phyloP scores from a whole-genome alignment of 2,329 filamentous ascomycete genomes.

The Ceratocystis destructans region DNA sequence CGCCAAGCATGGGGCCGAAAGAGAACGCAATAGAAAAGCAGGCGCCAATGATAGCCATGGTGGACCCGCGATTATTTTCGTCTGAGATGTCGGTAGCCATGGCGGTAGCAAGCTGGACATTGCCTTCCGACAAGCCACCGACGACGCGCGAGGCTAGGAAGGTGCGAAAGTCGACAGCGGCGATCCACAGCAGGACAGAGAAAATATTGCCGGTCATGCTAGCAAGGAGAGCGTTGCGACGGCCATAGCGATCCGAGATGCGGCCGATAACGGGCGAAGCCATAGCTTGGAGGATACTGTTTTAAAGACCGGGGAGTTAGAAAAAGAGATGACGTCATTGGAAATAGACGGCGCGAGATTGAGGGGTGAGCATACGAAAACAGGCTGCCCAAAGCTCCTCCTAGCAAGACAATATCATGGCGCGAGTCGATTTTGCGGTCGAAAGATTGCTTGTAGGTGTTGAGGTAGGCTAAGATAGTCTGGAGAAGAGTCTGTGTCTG shows the following conservation, averaged over 20 bases:
- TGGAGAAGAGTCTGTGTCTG: constrained; percentile 51
- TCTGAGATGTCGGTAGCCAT: constrained; percentile 95
- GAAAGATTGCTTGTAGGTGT: constrained; percentile 90
- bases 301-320: not conserved
- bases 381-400: constrained; percentile 81
- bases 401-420: constrained; percentile 93
- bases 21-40: constrained; percentile 98
- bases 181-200: constrained; percentile 87
- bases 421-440: constrained; percentile 83
- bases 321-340: constrained; percentile 2
- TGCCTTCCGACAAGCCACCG: constrained; percentile 88
- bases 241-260: constrained; percentile 78
- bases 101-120: constrained; percentile 88
- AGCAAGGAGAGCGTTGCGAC: constrained; percentile 71
- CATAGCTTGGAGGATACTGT: constrained; percentile 73
- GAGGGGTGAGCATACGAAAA: constrained; percentile 45
- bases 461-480: constrained; percentile 66
- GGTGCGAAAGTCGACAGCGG: constrained; percentile 84
- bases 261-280: constrained; percentile 83
- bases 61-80: constrained; percentile 66
- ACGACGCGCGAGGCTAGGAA: constrained; percentile 89
- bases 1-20: constrained; percentile 83
- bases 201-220: constrained; percentile 90
- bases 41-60: constrained; percentile 90
- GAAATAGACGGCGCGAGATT: not conserved